Evolutionary conservation across 2,329 filamentous ascomycete species (phyloP).

Genomic region (Phaeomoniella chlamydospora): DNA sequence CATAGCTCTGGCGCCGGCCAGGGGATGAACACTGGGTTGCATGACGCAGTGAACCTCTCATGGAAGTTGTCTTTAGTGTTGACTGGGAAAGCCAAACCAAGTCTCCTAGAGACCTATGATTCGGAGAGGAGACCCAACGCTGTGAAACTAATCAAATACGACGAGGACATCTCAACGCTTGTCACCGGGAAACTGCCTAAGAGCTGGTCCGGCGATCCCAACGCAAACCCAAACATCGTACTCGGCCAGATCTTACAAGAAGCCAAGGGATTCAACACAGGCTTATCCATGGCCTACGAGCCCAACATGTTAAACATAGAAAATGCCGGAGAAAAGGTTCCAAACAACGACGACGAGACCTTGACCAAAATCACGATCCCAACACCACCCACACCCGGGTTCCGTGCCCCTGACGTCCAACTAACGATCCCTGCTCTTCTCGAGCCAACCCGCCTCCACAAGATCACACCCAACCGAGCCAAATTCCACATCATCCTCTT

Average conservation of each 20-base stretch:
- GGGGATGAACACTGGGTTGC: constrained; percentile 12
- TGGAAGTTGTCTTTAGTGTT: constrained; percentile 11
- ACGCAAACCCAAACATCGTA: constrained; percentile 12
- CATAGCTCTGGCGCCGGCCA: constrained; percentile 11
- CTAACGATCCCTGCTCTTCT: constrained; percentile 12
- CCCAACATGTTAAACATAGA: constrained; percentile 11
- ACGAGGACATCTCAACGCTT: constrained; percentile 14
- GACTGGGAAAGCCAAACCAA: constrained; percentile 9
- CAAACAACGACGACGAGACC: constrained; percentile 3
- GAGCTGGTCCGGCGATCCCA: constrained; percentile 16
- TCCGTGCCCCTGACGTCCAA: constrained; percentile 11
- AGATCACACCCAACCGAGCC: constrained; percentile 10
- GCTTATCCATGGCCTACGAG: constrained; percentile 13
- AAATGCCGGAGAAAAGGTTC: constrained; percentile 10
- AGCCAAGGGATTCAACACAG: constrained; percentile 13
- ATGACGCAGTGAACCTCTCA: constrained; percentile 11
- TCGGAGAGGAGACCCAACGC: constrained; percentile 16
- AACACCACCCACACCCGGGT: constrained; percentile 10
- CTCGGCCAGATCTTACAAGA: constrained; percentile 12
- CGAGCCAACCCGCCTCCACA: constrained; percentile 10
- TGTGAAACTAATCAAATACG: constrained; percentile 16
- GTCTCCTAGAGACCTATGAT: constrained; percentile 15
- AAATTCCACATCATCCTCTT: constrained; percentile 13
- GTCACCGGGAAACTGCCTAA: constrained; percentile 17
- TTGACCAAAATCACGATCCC: constrained; percentile 7